phyloP scores from a whole-genome alignment of 176 grass and related monocot genomes.

The Melocanna baccifera region DNA sequence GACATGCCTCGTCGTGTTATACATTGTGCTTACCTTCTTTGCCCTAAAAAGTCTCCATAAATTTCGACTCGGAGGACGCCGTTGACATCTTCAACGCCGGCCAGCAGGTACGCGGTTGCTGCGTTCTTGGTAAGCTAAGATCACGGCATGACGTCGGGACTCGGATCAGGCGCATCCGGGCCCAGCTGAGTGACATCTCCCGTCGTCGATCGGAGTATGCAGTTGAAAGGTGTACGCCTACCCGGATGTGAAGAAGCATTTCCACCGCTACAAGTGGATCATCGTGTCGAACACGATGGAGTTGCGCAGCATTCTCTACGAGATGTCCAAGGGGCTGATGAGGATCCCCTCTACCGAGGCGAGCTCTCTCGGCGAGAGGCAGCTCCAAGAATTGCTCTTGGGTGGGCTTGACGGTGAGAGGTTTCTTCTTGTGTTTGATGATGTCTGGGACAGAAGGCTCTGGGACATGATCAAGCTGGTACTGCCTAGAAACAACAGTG shows the following conservation, averaged over 20 bases:
- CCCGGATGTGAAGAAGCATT: slow-evolving; percentile 31
- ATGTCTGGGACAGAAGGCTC: slow-evolving; percentile 48
- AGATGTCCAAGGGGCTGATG: slow-evolving; percentile 35
- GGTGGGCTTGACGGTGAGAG: neutral
- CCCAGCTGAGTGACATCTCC: slow-evolving; percentile 8
- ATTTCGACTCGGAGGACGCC: too few relatives aligned
- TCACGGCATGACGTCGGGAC: neutral
- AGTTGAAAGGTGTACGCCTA: slow-evolving; percentile 27
- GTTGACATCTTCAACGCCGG: slow-evolving; percentile 19
- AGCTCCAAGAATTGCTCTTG: slow-evolving; percentile 40
- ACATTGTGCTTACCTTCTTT: too few relatives aligned
- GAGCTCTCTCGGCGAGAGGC: slow-evolving; percentile 8
- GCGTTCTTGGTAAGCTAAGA: neutral
- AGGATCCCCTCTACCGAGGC: slow-evolving; percentile 27
- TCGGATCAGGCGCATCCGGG: slow-evolving; percentile 26
- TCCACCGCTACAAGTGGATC: slow-evolving; percentile 29
- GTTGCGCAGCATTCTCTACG: slow-evolving; percentile 1
- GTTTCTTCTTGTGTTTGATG: slow-evolving; percentile 48
- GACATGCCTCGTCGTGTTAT: too few relatives aligned
- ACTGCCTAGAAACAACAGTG: neutral
- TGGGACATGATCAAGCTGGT: slow-evolving; percentile 44
- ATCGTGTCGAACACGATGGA: slow-evolving; percentile 25
- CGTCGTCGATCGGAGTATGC: slow-evolving; percentile 17
- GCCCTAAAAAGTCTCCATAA: too few relatives aligned
- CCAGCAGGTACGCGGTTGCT: neutral